These are phyloP conservation scores for Diaporthe ilicicola DNA, from an alignment of 2,329 filamentous ascomycete species.

Conservation along the genomic window DNA sequence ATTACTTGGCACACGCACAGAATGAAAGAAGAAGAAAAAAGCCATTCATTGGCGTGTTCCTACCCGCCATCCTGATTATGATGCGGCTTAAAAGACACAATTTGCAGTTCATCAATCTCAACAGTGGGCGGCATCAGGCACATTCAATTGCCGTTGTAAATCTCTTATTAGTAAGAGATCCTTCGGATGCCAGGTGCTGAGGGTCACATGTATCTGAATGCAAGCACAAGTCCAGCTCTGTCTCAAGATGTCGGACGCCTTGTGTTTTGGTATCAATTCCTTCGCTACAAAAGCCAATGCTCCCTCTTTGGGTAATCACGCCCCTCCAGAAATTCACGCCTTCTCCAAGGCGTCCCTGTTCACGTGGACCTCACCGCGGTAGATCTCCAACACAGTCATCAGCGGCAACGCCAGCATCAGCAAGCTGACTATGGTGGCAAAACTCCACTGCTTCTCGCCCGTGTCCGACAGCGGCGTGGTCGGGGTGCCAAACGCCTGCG, in stretches of 20 bases:
- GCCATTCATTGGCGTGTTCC: too few species aligned
- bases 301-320: background rate
- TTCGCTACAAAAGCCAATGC: background rate
- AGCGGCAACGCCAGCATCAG: conserved; percentile 68
- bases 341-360: conserved; percentile 1
- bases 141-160: background rate
- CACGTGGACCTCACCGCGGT: conserved; percentile 22
- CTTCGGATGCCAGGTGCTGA: background rate
- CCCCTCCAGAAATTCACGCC: background rate
- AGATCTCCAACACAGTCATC: conserved; percentile 67
- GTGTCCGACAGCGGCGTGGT: conserved; percentile 58
- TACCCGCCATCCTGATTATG: too few species aligned
- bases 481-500: conserved; percentile 67
- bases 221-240: background rate
- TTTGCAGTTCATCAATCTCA: too few species aligned
- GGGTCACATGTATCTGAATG: background rate
- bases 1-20: too few species aligned
- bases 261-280: background rate
- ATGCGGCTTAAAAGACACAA: too few species aligned
- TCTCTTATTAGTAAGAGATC: background rate
- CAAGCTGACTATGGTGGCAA: conserved; percentile 68
- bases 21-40: too few species aligned
- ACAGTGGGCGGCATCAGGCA: too few species aligned
- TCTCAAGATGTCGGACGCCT: background rate
- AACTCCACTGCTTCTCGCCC: conserved; percentile 68